phyloP scores from a whole-genome alignment of 345 rosid species.

The Brassica nigra region DNA sequence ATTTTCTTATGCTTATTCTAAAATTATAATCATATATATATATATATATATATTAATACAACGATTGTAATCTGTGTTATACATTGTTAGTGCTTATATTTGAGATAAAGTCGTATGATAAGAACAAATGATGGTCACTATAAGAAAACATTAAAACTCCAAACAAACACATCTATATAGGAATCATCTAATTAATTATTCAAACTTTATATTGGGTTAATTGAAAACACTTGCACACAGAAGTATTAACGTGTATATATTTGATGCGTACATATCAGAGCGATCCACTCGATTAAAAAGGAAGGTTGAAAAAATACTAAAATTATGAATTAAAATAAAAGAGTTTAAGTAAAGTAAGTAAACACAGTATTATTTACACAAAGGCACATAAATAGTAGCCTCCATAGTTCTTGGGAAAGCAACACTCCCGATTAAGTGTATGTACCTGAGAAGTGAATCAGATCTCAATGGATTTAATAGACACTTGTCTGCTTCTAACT shows the following conservation, averaged over 20 bases:
- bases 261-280: slow-evolving; percentile 29
- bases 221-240: background rate
- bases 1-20: background rate
- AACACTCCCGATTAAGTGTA: slow-evolving; percentile 40
- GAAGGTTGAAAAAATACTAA: background rate
- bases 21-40: background rate
- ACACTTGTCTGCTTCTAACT: slow-evolving; percentile 39
- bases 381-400: slow-evolving; percentile 29
- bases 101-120: background rate
- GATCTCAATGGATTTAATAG: slow-evolving; percentile 31
- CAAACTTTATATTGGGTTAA: background rate
- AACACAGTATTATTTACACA: slow-evolving; percentile 14
- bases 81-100: too few relatives aligned
- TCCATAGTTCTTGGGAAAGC: slow-evolving; percentile 42
- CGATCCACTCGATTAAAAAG: slow-evolving; percentile 26
- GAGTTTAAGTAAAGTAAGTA: slow-evolving; percentile 32
- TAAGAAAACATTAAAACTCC: background rate
- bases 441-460: slow-evolving; percentile 33
- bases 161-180: background rate
- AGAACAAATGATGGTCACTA: background rate
- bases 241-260: slow-evolving; percentile 1
- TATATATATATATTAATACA: background rate
- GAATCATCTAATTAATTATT: background rate
- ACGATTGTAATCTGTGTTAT: background rate
- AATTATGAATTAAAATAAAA: background rate